Conservation (phyloP, 768 basidiomycete species). For the Leccinum longicurvipes region DNA sequence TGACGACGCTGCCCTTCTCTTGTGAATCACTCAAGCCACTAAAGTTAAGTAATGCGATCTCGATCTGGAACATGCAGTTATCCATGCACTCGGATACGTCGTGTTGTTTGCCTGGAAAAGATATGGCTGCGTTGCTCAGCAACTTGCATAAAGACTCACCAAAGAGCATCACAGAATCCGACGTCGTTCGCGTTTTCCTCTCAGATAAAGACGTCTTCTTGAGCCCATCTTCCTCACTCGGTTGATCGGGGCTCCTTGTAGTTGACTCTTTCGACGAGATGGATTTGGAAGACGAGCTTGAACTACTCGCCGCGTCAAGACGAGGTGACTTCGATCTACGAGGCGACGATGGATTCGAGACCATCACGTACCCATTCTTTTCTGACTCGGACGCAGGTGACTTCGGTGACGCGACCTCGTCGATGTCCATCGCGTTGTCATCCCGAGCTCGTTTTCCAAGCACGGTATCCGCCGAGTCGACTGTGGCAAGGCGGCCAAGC, state of each 20-base stretch:
- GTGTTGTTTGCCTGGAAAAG: slow-evolving; percentile 78
- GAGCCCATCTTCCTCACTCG: slow-evolving; percentile 22
- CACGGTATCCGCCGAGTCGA: slow-evolving; percentile 46
- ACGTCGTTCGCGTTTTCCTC: slow-evolving; percentile 46
- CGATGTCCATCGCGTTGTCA: slow-evolving; percentile 51
- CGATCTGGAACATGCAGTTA: slow-evolving; percentile 98
- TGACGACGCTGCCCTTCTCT: slow-evolving; percentile 76
- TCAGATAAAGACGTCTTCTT: slow-evolving; percentile 59
- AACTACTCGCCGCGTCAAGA: slow-evolving; percentile 27
- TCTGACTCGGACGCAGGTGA: slow-evolving; percentile 33
- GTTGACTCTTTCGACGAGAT: slow-evolving; percentile 29
- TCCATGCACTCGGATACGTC: slow-evolving; percentile 99
- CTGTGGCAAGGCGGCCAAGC: slow-evolving; percentile 17
- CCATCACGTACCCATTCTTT: slow-evolving; percentile 42
- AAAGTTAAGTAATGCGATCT: slow-evolving; percentile 83
- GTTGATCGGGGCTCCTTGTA: slow-evolving; percentile 24
- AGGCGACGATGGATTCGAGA: slow-evolving; percentile 36
- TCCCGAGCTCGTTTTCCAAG: slow-evolving; percentile 70
- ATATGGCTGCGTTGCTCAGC: not conserved
- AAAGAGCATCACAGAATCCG: slow-evolving; percentile 88
- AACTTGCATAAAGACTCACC: slow-evolving; percentile 44
- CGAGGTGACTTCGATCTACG: slow-evolving; percentile 36
- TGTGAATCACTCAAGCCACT: slow-evolving; percentile 39
- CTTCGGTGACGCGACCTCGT: slow-evolving; percentile 35
- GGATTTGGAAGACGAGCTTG: slow-evolving; percentile 27